phyloP scores from a whole-genome alignment of 148 eudicot species.

The Dysphania ambrosioides region DNA sequence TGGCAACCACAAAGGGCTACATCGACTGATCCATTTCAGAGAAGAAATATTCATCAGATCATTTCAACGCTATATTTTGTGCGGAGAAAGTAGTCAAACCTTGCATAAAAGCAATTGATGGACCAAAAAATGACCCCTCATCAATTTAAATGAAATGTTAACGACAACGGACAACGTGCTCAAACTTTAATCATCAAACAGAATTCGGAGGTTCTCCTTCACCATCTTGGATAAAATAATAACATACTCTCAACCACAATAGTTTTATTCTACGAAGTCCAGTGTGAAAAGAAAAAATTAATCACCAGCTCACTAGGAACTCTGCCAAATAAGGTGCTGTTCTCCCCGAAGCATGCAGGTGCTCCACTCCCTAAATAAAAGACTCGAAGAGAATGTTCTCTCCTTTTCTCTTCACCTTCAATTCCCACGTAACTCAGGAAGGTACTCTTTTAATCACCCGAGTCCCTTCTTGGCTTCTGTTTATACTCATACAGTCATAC shows the following conservation, averaged over 20 bases:
- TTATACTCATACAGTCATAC: no score
- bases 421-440: neutral
- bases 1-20: neutral
- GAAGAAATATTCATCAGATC: no score
- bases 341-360: neutral
- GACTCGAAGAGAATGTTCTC: neutral
- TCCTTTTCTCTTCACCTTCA: neutral
- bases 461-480: neutral
- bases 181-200: neutral
- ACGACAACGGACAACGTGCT: neutral
- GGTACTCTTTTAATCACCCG: neutral
- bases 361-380: neutral
- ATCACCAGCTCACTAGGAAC: neutral
- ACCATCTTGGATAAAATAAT: neutral
- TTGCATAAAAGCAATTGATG: neutral
- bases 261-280: neutral
- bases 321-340: neutral
- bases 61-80: neutral
- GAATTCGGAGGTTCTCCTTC: neutral
- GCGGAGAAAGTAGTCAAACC: neutral
- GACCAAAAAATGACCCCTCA: neutral
- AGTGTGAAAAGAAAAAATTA: neutral
- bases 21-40: neutral
- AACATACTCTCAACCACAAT: neutral
- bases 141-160: neutral